Conservation (phyloP, 2,329 filamentous ascomycete genomes). For the Tolypocladium guangdongense region DNA sequence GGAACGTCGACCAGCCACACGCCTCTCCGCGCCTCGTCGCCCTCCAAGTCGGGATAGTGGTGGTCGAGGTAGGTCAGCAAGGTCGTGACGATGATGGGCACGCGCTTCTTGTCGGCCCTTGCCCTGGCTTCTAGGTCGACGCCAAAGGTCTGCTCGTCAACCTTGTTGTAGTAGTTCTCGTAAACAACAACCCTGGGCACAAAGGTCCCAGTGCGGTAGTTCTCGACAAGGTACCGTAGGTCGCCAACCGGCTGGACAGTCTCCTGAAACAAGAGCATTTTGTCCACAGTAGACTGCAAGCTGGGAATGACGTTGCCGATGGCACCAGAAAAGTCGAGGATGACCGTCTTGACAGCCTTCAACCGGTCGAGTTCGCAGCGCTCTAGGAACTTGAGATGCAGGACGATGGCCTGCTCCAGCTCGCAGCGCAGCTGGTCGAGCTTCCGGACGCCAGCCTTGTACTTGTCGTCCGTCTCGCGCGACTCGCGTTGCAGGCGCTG, state of each 20-base stretch:
- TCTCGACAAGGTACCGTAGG: constrained; percentile 87
- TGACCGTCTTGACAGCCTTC: constrained; percentile 96
- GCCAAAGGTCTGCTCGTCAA: constrained; percentile 95
- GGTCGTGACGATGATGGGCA: constrained; percentile 83
- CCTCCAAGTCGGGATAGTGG: constrained; percentile 94
- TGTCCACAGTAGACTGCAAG: constrained; percentile 89
- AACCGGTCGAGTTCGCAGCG: constrained; percentile 91
- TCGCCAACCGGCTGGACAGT: constrained; percentile 91
- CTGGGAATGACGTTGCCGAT: constrained; percentile 97
- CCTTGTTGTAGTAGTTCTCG: constrained; percentile 98
- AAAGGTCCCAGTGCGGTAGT: constrained; percentile 90
- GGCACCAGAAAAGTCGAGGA: constrained; percentile 93
- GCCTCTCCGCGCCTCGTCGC: constrained; percentile 80
- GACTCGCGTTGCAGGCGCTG: constrained; percentile 84
- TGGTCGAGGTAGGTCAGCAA: constrained; percentile 92
- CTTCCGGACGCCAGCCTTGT: constrained; percentile 76
- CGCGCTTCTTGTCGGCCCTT: constrained; percentile 86
- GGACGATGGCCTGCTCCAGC: constrained; percentile 88
- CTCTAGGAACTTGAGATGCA: constrained; percentile 92
- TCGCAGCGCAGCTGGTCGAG: constrained; percentile 86
- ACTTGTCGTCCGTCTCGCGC: constrained; percentile 81
- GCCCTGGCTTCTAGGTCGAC: constrained; percentile 95
- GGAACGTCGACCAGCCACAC: constrained; percentile 95
- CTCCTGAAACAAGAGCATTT: constrained; percentile 98
- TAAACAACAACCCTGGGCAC: constrained; percentile 84